Percentiles rank a stretch among this genome's conserved stretches.
Evolutionary conservation across 768 basidiomycete species (phyloP).

Genomic region (Serpula lacrymans): DNA sequence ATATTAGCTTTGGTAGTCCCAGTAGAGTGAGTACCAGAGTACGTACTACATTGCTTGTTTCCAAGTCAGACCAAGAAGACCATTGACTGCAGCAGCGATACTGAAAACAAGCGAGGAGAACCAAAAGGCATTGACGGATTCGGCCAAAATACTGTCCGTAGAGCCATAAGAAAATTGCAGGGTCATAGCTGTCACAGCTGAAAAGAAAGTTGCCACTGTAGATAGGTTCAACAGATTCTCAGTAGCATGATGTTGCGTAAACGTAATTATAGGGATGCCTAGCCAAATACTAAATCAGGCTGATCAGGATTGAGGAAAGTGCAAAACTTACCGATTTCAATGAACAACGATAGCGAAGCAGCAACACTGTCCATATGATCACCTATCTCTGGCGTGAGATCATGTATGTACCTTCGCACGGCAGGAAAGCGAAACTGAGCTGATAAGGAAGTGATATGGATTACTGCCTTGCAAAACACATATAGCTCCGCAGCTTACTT

Average conservation of each 20-base stretch:
- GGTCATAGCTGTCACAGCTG: constrained; percentile 39
- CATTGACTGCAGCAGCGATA: constrained; percentile 41
- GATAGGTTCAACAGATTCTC: constrained; percentile 39
- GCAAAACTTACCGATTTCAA: constrained; percentile 38
- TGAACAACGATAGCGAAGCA: constrained; percentile 35
- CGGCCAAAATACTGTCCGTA: constrained; percentile 19
- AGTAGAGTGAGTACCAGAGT: neutral
- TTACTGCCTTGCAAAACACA: neutral
- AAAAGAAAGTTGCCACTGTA: constrained; percentile 44
- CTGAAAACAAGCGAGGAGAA: constrained; percentile 45
- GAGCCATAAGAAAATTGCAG: constrained; percentile 36
- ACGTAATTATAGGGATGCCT: constrained; percentile 42
- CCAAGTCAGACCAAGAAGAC: constrained; percentile 40
- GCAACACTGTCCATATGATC: constrained; percentile 41
- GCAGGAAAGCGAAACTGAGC: constrained; percentile 43
- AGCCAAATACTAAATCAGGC: too few species aligned
- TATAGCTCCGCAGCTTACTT: constrained; percentile 18
- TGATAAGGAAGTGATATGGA: constrained; percentile 8
- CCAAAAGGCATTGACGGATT: constrained; percentile 40
- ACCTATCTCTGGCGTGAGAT: constrained; percentile 36
- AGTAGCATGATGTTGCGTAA: constrained; percentile 39
- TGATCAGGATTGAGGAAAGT: neutral
- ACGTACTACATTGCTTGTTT: constrained; percentile 45
- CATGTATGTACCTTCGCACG: constrained; percentile 42
- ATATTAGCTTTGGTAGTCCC: neutral